Percentiles rank a stretch among this genome's conserved stretches.
phyloP scores from a whole-genome alignment of 1,139 yeast genomes.

The Meyerozyma elateridarum region DNA sequence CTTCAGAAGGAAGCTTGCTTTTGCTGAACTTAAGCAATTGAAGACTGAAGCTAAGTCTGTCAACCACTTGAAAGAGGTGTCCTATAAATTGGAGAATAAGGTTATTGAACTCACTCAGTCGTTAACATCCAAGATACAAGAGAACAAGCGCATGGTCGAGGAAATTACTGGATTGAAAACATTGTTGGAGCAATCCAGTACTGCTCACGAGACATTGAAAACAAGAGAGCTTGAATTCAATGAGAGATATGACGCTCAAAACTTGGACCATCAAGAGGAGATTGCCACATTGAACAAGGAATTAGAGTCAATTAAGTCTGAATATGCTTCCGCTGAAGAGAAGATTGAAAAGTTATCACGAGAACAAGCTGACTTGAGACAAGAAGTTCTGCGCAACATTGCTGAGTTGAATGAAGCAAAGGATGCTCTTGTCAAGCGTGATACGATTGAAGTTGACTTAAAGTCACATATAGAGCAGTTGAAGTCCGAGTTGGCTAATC shows the following conservation, averaged over 20 bases:
- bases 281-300: constrained; percentile 54
- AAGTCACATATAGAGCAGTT: constrained; percentile 65
- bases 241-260: constrained; percentile 41
- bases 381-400: constrained; percentile 57
- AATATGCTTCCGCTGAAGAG: constrained; percentile 56
- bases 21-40: constrained; percentile 54
- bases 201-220: constrained; percentile 53
- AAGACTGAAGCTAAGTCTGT: constrained; percentile 88
- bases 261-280: constrained; percentile 46
- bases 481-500: constrained; percentile 57
- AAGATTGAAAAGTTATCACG: constrained; percentile 61
- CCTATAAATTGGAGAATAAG: constrained; percentile 89
- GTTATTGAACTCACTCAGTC: constrained; percentile 91
- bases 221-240: constrained; percentile 52
- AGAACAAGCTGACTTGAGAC: constrained; percentile 61
- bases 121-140: constrained; percentile 70
- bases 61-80: constrained; percentile 83
- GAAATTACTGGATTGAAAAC: constrained; percentile 56
- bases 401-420: constrained; percentile 62
- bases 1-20: constrained; percentile 73
- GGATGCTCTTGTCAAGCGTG: constrained; percentile 57
- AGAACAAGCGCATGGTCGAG: constrained; percentile 64
- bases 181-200: constrained; percentile 54
- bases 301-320: constrained; percentile 50
- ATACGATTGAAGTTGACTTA: constrained; percentile 64